Evolutionary conservation across 305 asterid genomes (phyloP).

Genomic region (Fraxinus paxiana): DNA sequence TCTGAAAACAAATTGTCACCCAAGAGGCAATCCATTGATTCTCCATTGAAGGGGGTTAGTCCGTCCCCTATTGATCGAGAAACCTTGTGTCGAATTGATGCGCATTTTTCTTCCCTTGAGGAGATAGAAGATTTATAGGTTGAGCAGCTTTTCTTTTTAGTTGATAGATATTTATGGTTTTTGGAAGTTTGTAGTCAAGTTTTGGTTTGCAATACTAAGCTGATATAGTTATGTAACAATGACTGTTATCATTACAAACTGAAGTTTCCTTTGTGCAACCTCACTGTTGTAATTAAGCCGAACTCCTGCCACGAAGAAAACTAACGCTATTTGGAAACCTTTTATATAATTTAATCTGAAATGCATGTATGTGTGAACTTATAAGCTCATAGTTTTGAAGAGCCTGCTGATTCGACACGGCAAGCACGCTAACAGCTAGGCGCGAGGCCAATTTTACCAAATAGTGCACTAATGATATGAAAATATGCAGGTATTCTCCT

Average conservation of each 20-base stretch:
- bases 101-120: conserved; percentile 58
- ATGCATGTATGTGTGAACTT: background rate
- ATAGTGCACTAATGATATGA: too few species aligned
- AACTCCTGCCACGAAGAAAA: background rate
- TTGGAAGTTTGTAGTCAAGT: background rate
- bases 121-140: conserved; percentile 55
- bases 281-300: background rate
- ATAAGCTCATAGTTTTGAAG: background rate
- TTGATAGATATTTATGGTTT: background rate
- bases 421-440: too few species aligned
- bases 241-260: background rate
- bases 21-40: conserved; percentile 18
- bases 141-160: background rate
- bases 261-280: background rate
- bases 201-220: background rate
- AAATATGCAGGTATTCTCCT: too few species aligned
- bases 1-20: conserved; percentile 17
- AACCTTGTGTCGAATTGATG: conserved; percentile 41
- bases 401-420: background rate
- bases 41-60: conserved; percentile 55
- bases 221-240: background rate
- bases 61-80: conserved; percentile 40
- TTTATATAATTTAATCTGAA: background rate
- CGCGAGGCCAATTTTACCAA: too few species aligned
- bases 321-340: background rate